phyloP scores from a whole-genome alignment of 345 rosid species.

The Corchorus olitorius region DNA sequence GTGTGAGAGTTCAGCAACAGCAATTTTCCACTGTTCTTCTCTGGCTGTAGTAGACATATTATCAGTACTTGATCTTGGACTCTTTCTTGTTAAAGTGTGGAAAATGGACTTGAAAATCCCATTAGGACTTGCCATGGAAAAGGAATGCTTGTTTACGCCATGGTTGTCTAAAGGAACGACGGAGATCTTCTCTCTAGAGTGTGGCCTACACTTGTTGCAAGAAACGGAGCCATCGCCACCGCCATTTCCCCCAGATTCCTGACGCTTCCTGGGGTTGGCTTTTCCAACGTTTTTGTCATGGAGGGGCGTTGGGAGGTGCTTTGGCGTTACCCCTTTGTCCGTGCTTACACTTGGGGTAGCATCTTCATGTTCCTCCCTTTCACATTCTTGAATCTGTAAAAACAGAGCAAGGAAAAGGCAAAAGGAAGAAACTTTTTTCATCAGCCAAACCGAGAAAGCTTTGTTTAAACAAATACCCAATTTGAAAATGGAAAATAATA shows the following conservation, averaged over 20 bases:
- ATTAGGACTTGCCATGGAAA: slow-evolving; percentile 74
- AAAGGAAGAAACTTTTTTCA: background rate
- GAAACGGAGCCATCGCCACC: slow-evolving; percentile 52
- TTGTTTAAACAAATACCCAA: background rate
- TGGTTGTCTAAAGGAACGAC: slow-evolving; percentile 79
- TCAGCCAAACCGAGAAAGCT: background rate
- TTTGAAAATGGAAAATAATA: background rate
- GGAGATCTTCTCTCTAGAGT: slow-evolving; percentile 71
- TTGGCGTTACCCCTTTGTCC: slow-evolving; percentile 33
- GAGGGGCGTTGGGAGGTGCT: slow-evolving; percentile 62
- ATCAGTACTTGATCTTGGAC: slow-evolving; percentile 49
- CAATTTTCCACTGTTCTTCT: slow-evolving; percentile 78
- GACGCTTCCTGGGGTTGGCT: slow-evolving; percentile 45
- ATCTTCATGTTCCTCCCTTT: slow-evolving; percentile 49
- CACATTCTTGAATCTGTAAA: slow-evolving; percentile 86
- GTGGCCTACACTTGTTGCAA: slow-evolving; percentile 90
- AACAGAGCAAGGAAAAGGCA: slow-evolving; percentile 4
- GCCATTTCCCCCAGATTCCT: slow-evolving; percentile 26
- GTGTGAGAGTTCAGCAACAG: slow-evolving; percentile 79
- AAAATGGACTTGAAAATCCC: slow-evolving; percentile 68
- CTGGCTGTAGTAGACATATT: slow-evolving; percentile 27
- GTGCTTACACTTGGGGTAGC: slow-evolving; percentile 39
- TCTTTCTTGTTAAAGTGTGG: slow-evolving; percentile 63
- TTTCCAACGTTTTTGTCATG: slow-evolving; percentile 45
- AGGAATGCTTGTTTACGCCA: slow-evolving; percentile 40